These are phyloP conservation scores for Pseudomonodictys pantanalensis DNA, from an alignment of 495 filamentous ascomycete species.

Conservation along the genomic window DNA sequence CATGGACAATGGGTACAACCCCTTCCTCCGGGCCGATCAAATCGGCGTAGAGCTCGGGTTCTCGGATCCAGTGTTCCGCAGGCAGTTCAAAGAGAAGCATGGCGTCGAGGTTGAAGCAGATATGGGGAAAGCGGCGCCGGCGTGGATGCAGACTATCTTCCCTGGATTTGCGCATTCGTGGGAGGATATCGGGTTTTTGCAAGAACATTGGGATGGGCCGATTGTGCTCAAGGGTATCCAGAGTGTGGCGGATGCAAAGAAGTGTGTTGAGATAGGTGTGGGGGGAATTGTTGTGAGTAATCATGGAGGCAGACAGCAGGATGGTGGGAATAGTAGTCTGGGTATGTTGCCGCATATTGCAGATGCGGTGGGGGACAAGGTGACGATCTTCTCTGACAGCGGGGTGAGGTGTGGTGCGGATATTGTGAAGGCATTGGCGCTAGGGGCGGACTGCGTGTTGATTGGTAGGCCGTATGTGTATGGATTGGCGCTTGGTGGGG, in stretches of 20 bases:
- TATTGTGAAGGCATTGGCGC: slow-evolving; percentile 51
- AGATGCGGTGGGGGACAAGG: slow-evolving; percentile 46
- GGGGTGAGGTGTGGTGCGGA: slow-evolving; percentile 51
- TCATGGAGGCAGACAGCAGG: slow-evolving; percentile 47
- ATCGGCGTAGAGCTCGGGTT: slow-evolving; percentile 49
- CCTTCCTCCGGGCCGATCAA: slow-evolving; percentile 53
- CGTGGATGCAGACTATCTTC: not conserved
- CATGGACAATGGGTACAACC: slow-evolving; percentile 59
- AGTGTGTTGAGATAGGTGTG: slow-evolving; percentile 39
- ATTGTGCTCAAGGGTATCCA: slow-evolving; percentile 38
- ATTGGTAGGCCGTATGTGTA: slow-evolving; percentile 53
- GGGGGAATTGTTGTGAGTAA: slow-evolving; percentile 48
- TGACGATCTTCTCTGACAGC: slow-evolving; percentile 50
- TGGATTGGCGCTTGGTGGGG: slow-evolving; percentile 51
- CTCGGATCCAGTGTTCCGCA: slow-evolving; percentile 50
- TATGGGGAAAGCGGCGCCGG: not conserved
- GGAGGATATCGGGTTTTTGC: slow-evolving; percentile 3
- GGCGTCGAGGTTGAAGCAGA: not conserved
- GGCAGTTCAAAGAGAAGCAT: no score
- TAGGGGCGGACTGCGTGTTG: slow-evolving; percentile 54
- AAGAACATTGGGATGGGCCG: slow-evolving; percentile 34
- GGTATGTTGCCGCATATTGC: slow-evolving; percentile 49
- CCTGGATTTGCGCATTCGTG: slow-evolving; percentile 2
- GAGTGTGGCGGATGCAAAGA: slow-evolving; percentile 43
- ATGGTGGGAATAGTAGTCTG: slow-evolving; percentile 47